Conservation (phyloP, 2,329 filamentous ascomycete species). For the Sclerotinia minor region DNA sequence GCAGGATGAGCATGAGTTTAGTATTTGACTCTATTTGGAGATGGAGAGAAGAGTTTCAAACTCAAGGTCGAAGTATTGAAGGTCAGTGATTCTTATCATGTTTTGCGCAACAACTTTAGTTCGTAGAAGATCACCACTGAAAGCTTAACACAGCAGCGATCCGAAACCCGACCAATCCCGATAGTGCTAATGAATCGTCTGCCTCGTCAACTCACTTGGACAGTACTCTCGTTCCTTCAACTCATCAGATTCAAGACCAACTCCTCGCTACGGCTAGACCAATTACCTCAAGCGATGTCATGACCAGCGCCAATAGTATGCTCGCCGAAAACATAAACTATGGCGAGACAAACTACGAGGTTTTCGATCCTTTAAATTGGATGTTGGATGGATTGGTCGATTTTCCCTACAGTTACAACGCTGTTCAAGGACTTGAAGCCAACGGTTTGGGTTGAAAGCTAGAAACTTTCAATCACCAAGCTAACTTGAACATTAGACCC, state of each 20-base stretch:
- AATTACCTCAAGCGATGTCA: constrained; percentile 34
- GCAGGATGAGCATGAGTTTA: constrained; percentile 80
- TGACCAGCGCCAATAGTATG: constrained; percentile 33
- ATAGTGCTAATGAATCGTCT: constrained; percentile 73
- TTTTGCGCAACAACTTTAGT: not conserved
- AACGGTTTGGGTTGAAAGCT: constrained; percentile 35
- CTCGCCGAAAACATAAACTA: constrained; percentile 50
- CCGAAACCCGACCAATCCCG: constrained; percentile 83
- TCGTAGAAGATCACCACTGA: constrained; percentile 26
- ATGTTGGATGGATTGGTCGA: constrained; percentile 84
- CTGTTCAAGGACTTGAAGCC: constrained; percentile 51
- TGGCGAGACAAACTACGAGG: constrained; percentile 73
- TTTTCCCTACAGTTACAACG: constrained; percentile 69
- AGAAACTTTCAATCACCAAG: not conserved
- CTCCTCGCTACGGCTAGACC: constrained; percentile 32
- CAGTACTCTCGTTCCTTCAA: constrained; percentile 54
- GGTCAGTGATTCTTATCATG: constrained; percentile 52
- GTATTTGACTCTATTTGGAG: constrained; percentile 85
- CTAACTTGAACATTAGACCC: not conserved
- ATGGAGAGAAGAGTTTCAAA: constrained; percentile 78
- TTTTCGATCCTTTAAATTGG: constrained; percentile 92
- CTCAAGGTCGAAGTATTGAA: constrained; percentile 68
- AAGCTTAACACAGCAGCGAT: constrained; percentile 56
- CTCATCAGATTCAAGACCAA: constrained; percentile 36
- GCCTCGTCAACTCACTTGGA: constrained; percentile 66